Evolutionary conservation across 768 basidiomycete species (phyloP).

Genomic region (Hebeloma cylindrosporum): DNA sequence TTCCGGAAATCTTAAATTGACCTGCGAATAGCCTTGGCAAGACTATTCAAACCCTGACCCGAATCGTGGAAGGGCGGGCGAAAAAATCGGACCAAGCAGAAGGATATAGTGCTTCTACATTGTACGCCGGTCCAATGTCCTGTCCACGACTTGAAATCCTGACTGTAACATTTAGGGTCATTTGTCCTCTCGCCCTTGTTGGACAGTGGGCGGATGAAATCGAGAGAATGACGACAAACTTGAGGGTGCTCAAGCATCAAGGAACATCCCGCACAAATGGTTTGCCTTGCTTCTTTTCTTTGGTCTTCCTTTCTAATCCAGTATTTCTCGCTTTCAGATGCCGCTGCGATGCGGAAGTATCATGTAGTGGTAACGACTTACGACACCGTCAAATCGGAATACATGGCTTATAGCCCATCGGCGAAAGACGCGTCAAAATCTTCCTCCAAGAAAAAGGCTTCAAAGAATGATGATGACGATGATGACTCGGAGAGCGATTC

Average conservation of each 20-base stretch:
- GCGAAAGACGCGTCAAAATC: slow-evolving; percentile 52
- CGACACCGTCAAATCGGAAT: slow-evolving; percentile 78
- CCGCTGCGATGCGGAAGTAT: slow-evolving; percentile 46
- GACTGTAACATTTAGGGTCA: slow-evolving; percentile 51
- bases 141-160: not conserved
- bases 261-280: slow-evolving; percentile 72
- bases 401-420: slow-evolving; percentile 48
- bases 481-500: slow-evolving; percentile 7
- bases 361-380: slow-evolving; percentile 90
- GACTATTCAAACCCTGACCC: slow-evolving; percentile 87
- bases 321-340: slow-evolving; percentile 42
- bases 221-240: slow-evolving; percentile 59
- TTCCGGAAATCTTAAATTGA: slow-evolving; percentile 1
- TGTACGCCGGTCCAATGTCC: slow-evolving; percentile 46
- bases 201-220: slow-evolving; percentile 92
- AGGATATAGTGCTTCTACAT: slow-evolving; percentile 69
- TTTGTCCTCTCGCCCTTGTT: slow-evolving; percentile 86
- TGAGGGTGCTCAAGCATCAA: slow-evolving; percentile 82
- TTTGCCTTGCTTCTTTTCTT: slow-evolving; percentile 29
- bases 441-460: slow-evolving; percentile 30
- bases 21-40: slow-evolving; percentile 76
- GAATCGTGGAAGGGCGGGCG: slow-evolving; percentile 82
- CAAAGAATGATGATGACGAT: slow-evolving; percentile 28
- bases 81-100: slow-evolving; percentile 66
- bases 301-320: slow-evolving; percentile 1